These are phyloP conservation scores for Croton setiger DNA, from an alignment of 441 rosid species.

Conservation along the genomic window DNA sequence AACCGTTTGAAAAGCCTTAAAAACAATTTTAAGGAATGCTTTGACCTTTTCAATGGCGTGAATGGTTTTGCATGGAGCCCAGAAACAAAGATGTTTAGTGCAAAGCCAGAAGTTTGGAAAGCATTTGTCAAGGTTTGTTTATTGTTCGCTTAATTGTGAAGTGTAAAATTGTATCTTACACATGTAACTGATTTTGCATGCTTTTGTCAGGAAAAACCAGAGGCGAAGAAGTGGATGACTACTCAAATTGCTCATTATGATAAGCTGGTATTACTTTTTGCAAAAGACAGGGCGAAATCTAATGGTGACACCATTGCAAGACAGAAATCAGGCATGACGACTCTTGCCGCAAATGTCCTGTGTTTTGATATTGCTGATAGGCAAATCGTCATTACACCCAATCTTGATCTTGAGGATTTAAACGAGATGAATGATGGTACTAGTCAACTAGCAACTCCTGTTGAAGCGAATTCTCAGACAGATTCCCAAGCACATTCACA, in stretches of 20 bases:
- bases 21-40: slow-evolving; percentile 25
- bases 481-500: slow-evolving; percentile 20
- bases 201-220: slow-evolving; percentile 22
- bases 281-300: slow-evolving; percentile 18
- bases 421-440: slow-evolving; percentile 27
- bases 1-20: slow-evolving; percentile 26
- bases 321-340: slow-evolving; percentile 9
- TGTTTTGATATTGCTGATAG: slow-evolving; percentile 2
- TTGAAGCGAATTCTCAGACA: slow-evolving; percentile 19
- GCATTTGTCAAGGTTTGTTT: slow-evolving; percentile 24
- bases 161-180: neutral
- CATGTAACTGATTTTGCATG: slow-evolving; percentile 9
- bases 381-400: slow-evolving; percentile 16
- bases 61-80: slow-evolving; percentile 30
- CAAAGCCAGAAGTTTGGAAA: slow-evolving; percentile 29
- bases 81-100: slow-evolving; percentile 26
- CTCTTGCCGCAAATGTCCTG: slow-evolving; percentile 7
- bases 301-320: slow-evolving; percentile 7
- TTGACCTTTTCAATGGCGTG: slow-evolving; percentile 20
- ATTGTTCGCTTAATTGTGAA: neutral
- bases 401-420: slow-evolving; percentile 17
- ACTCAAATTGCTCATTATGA: slow-evolving; percentile 23
- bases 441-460: slow-evolving; percentile 22
- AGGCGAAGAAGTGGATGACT: slow-evolving; percentile 31
- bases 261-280: slow-evolving; percentile 20